Conservation (phyloP, 345 rosid species). For the Hibiscus tridactylites region DNA sequence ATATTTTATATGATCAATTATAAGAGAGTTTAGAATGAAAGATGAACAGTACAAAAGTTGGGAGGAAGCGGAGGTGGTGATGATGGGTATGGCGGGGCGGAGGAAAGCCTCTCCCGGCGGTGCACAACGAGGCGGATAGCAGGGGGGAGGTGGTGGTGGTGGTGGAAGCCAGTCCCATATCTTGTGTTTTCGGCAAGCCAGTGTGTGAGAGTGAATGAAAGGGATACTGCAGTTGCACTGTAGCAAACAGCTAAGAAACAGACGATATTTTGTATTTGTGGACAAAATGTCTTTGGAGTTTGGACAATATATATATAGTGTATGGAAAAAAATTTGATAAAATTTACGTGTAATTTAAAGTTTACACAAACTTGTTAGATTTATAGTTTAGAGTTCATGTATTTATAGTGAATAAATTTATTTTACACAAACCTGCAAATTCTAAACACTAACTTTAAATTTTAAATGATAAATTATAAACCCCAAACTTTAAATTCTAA, state of each 20-base stretch:
- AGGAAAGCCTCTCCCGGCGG: not conserved
- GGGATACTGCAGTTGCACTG: not conserved
- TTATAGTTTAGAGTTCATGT: too few relatives aligned
- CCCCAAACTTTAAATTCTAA: too few relatives aligned
- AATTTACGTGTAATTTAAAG: too few relatives aligned
- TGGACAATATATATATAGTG: too few relatives aligned
- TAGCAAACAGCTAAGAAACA: not conserved
- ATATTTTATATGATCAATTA: constrained; percentile 20
- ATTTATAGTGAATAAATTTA: too few relatives aligned
- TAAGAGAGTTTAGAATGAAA: not conserved
- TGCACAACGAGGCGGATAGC: not conserved
- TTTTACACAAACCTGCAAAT: too few relatives aligned
- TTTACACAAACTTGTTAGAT: too few relatives aligned
- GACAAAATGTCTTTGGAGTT: not conserved
- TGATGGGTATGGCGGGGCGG: not conserved
- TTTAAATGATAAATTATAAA: too few relatives aligned
- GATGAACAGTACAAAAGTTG: constrained; percentile 1
- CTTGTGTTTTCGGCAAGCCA: not conserved
- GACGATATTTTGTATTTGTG: not conserved
- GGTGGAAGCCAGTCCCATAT: not conserved
- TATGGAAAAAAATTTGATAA: too few relatives aligned
- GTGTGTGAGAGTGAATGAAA: not conserved
- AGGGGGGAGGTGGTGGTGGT: not conserved
- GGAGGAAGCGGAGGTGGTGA: not conserved
- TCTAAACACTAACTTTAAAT: too few relatives aligned